Evolutionary conservation across 768 basidiomycete species (phyloP).

Genomic region (Kwoniella pini): DNA sequence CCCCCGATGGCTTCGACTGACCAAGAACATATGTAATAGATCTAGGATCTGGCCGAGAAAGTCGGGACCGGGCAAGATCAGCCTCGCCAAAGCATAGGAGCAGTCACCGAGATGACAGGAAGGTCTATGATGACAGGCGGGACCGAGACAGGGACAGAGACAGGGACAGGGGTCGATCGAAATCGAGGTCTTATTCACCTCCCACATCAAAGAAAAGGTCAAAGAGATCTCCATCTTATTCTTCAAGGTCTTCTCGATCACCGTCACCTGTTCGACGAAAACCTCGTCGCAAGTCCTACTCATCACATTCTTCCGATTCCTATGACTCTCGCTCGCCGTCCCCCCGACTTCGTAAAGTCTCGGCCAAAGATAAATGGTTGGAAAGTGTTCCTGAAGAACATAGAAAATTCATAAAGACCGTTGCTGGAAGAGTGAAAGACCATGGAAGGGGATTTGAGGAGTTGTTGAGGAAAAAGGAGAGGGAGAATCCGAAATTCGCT

Average conservation of each 20-base stretch:
- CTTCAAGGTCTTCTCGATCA: conserved; percentile 22
- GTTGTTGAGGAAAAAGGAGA: conserved; percentile 72
- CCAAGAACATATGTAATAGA: background rate
- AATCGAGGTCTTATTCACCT: background rate
- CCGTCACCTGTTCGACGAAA: conserved; percentile 9
- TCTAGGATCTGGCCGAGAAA: conserved; percentile 12
- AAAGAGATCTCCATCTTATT: conserved; percentile 15
- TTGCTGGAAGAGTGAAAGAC: conserved; percentile 79
- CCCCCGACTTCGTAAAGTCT: conserved; percentile 36
- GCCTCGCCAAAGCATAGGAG: conserved; percentile 15
- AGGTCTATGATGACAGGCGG: background rate
- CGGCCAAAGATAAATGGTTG: conserved; percentile 34
- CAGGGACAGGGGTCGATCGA: background rate
- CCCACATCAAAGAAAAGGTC: conserved; percentile 17
- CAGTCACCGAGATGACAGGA: background rate
- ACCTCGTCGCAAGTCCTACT: background rate
- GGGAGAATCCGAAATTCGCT: conserved; percentile 74
- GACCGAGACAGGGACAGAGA: background rate
- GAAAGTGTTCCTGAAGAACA: conserved; percentile 64
- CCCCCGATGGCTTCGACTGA: background rate
- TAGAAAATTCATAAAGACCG: conserved; percentile 80
- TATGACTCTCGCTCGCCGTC: conserved; percentile 57
- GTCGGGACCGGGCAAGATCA: conserved; percentile 15
- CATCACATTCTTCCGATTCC: conserved; percentile 33
- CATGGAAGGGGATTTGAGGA: conserved; percentile 77